A percentile compares a stretch with the other conserved stretches of the same genome.
Evolutionary conservation across 495 filamentous ascomycete species (phyloP).

Genomic region (Aspergillus wentii): DNA sequence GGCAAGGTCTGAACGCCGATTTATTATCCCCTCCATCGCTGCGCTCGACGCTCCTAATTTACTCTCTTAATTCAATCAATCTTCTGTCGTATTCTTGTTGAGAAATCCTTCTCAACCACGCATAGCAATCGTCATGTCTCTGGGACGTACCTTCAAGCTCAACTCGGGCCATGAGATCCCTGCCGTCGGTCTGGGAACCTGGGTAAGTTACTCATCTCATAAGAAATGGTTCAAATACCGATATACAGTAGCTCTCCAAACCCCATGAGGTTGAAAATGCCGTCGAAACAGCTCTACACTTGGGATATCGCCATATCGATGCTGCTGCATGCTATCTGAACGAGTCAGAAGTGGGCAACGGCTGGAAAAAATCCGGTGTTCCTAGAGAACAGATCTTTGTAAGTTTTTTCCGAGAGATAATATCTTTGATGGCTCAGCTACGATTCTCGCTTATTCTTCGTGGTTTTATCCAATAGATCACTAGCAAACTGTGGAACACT

Average conservation of each 20-base stretch:
- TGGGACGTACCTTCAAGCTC: constrained; percentile 33
- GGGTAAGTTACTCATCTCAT: constrained; percentile 15
- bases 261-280: constrained; percentile 45
- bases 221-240: background rate
- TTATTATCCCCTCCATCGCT: no score
- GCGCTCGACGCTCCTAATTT: background rate
- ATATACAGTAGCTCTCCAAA: constrained; percentile 34
- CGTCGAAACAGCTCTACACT: constrained; percentile 41
- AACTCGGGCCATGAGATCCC: constrained; percentile 38
- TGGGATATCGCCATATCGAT: constrained; percentile 44
- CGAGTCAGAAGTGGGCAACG: constrained; percentile 38
- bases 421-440: no score
- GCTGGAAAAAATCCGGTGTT: constrained; percentile 37
- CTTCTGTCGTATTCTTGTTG: background rate
- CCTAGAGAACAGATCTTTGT: constrained; percentile 41
- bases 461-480: constrained; percentile 19
- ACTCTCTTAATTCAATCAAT: background rate
- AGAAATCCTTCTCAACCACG: no score
- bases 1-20: no score
- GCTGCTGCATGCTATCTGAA: constrained; percentile 36
- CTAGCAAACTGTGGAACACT: constrained; percentile 42
- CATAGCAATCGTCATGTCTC: constrained; percentile 30
- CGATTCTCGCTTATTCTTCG: no score
- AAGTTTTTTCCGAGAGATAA: constrained; percentile 6
- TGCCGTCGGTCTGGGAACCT: constrained; percentile 29